Evolutionary conservation across 768 basidiomycete genomes (phyloP), one percentile per base, ranked within the genome.

Genomic region (Kwoniella shandongensis): DNA sequence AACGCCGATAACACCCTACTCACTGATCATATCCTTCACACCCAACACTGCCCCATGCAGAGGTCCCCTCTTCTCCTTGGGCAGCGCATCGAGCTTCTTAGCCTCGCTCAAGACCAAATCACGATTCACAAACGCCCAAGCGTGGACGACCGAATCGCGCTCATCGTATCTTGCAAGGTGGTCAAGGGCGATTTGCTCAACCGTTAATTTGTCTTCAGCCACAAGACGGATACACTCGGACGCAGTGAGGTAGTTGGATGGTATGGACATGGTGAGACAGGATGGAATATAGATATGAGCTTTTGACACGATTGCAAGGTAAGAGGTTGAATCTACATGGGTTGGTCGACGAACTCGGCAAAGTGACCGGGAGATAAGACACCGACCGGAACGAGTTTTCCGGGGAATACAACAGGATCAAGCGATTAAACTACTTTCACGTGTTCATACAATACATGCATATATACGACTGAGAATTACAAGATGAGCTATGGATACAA

Each of bases 11-110:
- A 44, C 25, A n/a, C 8, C 3, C 22, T 11, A 58, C 67, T 26
- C 47, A 66, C 61, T 27, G 38, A 71, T 67, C 48, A 71, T 61
- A 55, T 71, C 69, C 60, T 67, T 71, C 26, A 71, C 65, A 40
- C 67, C 69, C 8, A 71, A 15, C 3, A 63, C 36, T 13, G 59
- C 49, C 8, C 69, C 69, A 41, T 63, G 61, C 18, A 71, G 39
- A 1, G 61, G 61, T 1, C 66, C 69, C 44, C 69, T 40, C 45
- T 63, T 45, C 11, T 58, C 56, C 44, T n/a, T 27, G 1, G 69
- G 69, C 2, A 67, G 42, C 1, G 36, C 58, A 49, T 70, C 69
- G 17, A 70, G 55, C 27, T 49, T 36, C 23, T 41, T 54, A 3
- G 69, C 69, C 26, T 60, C 62, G 0, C n/a, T 20, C n/a, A 67